Percentiles rank a stretch among this genome's conserved stretches.
Conservation (phyloP, 225 moss, liverwort and hornwort genomes). For the Marchantia paleacea region DNA sequence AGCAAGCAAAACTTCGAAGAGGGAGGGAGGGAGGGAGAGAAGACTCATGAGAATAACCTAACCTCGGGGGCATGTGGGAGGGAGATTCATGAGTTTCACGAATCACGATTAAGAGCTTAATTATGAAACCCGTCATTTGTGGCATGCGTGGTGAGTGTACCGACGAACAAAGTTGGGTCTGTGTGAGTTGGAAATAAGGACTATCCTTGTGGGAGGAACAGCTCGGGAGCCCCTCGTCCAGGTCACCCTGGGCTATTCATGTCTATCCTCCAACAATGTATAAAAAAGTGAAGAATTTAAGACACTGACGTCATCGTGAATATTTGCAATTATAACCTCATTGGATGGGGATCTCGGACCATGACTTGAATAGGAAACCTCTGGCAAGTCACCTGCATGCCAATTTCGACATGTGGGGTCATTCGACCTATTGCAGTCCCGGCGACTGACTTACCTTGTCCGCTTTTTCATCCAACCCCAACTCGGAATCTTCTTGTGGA, state of each 20-base stretch:
- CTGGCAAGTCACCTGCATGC: neutral
- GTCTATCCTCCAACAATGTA: neutral
- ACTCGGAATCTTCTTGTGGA: neutral
- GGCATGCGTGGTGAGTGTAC: too few species aligned
- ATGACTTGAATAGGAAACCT: neutral
- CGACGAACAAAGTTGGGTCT: too few species aligned
- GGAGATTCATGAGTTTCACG: too few species aligned
- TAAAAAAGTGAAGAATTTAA: neutral
- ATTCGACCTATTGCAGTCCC: neutral
- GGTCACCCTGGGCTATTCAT: neutral
- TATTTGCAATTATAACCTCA: neutral
- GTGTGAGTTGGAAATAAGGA: too few species aligned
- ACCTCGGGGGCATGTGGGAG: too few species aligned
- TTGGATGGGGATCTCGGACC: neutral
- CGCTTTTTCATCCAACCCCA: neutral
- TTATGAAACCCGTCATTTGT: too few species aligned
- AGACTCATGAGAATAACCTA: too few species aligned
- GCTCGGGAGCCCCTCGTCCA: neutral
- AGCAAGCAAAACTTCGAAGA: too few species aligned
- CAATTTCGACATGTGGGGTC: neutral
- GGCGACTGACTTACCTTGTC: neutral
- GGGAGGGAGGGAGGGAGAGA: too few species aligned
- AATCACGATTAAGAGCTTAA: too few species aligned
- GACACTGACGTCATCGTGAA: constrained; percentile 1
- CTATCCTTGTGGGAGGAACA: neutral